Evolutionary conservation across 1,284 basidiomycete genomes (phyloP).

Genomic region (Tausonia pullulans): DNA sequence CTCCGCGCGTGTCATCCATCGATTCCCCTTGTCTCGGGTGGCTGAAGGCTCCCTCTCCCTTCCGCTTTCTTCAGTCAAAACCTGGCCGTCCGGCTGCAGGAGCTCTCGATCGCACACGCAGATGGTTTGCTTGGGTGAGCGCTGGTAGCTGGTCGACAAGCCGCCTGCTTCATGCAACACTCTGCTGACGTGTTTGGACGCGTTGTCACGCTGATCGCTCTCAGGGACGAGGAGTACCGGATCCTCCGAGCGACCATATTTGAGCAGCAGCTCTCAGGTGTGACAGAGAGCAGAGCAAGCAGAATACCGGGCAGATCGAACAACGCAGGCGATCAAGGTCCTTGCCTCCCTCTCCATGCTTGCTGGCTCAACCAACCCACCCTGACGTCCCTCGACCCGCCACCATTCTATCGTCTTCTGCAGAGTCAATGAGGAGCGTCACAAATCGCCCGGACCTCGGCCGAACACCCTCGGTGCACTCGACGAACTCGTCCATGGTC

Average conservation of each 20-base stretch:
- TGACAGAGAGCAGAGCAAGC: no score
- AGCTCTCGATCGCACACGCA: slow-evolving; percentile 1
- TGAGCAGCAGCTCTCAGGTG: not conserved
- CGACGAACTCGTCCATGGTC: no score
- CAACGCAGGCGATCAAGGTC: no score
- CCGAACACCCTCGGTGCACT: no score
- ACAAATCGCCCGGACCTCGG: no score
- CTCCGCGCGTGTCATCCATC: not conserved
- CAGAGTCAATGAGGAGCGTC: no score
- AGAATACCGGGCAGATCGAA: no score
- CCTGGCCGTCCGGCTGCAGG: not conserved
- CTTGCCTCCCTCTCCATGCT: no score
- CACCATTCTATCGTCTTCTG: no score
- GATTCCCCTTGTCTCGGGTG: no score
- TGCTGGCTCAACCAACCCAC: no score
- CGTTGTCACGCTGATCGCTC: not conserved
- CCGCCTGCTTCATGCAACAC: not conserved
- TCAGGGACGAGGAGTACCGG: slow-evolving; percentile 12
- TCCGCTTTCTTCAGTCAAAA: not conserved
- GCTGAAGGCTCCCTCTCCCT: not conserved
- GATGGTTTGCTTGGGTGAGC: slow-evolving; percentile 5
- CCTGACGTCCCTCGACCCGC: no score
- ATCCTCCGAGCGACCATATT: slow-evolving; percentile 4
- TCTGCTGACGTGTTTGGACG: not conserved
- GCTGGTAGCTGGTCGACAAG: not conserved